A percentile compares a stretch with the other conserved stretches of the same genome.
These are phyloP conservation scores for Metschnikowia henanensis DNA, from an alignment of 805 yeast genomes.

Conservation along the genomic window DNA sequence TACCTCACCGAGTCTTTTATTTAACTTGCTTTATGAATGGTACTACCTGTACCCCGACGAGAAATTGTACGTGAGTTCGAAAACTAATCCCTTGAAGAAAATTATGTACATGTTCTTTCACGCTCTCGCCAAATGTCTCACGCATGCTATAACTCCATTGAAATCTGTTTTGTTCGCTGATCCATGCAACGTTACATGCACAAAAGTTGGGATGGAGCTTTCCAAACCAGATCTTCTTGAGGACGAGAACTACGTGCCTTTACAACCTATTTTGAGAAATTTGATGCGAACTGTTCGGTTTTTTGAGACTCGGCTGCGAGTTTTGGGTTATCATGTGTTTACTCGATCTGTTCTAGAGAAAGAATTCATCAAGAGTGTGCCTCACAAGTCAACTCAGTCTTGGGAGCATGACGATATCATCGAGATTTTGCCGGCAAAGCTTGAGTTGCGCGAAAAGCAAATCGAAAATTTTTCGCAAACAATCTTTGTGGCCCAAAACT, in stretches of 20 bases:
- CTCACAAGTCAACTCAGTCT: conserved; percentile 5
- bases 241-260: conserved; percentile 19
- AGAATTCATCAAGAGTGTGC: conserved; percentile 17
- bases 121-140: conserved; percentile 35
- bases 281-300: conserved; percentile 33
- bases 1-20: conserved; percentile 31
- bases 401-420: conserved; percentile 19
- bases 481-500: conserved; percentile 15
- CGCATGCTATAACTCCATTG: conserved; percentile 34
- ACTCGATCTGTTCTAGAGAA: conserved; percentile 23
- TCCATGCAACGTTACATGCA: conserved; percentile 31
- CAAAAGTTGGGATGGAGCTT: conserved; percentile 30
- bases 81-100: conserved; percentile 30
- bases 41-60: conserved; percentile 36
- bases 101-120: conserved; percentile 35
- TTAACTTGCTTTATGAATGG: conserved; percentile 37
- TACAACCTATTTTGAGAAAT: conserved; percentile 25
- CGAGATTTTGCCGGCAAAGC: conserved; percentile 21
- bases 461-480: conserved; percentile 10
- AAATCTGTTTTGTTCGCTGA: conserved; percentile 36
- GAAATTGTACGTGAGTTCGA: conserved; percentile 27
- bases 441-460: conserved; percentile 14
- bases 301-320: conserved; percentile 31
- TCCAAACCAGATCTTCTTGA: conserved; percentile 17
- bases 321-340: conserved; percentile 27